Evolutionary conservation across 441 rosid genomes (phyloP), one percentile per base, ranked within the genome.

Genomic region (Euphorbia celastroides): DNA sequence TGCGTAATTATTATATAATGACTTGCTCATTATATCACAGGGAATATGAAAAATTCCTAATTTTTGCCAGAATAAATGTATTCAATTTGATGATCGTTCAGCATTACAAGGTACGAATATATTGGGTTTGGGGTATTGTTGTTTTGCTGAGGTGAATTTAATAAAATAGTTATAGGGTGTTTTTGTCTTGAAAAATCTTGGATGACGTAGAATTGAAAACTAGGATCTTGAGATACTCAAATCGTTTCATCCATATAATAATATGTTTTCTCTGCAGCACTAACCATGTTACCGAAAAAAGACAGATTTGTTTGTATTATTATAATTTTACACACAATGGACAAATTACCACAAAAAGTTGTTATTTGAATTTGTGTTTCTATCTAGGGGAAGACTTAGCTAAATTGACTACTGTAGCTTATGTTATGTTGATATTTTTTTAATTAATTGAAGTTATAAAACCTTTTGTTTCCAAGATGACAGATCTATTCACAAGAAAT

Each of bases 71-170:
- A 34, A 34, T 34, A 34, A 34, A 4, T 3, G 38, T 34, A 38
- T 38, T 14, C 44, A 38, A 38, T 38, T 38, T 38, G 1, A 38
- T 38, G 13, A 38, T 38, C 8, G 13, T 69, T 75, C 67, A 60
- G 65, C 64, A 60, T 44, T 34, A 64, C 68, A 61, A 69, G 26
- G 51, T 30, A 57, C 62, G 72, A 66, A 67, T 34, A 56, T 61
- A n/a, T 56, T 66, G 76, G 52, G 38, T 13, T 13, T 59, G 57
- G 61, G 64, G 4, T 6, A 54, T 44, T 60, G 59, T 44, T 44
- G 50, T 44, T 44, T 67, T 66, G 22, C 19, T 48, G 68, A 16
- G n/a, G 22, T 57, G 0, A 57, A 52, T 52, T 52, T 20, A 52
- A 12, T 44, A 44, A n/a, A n/a, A n/a, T 10, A 2, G 38, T 9